A percentile compares a stretch with the other conserved stretches of the same genome.
Evolutionary conservation across 225 moss, liverwort and hornwort genomes (phyloP).

Genomic region (Pseudisothecium myosuroides): DNA sequence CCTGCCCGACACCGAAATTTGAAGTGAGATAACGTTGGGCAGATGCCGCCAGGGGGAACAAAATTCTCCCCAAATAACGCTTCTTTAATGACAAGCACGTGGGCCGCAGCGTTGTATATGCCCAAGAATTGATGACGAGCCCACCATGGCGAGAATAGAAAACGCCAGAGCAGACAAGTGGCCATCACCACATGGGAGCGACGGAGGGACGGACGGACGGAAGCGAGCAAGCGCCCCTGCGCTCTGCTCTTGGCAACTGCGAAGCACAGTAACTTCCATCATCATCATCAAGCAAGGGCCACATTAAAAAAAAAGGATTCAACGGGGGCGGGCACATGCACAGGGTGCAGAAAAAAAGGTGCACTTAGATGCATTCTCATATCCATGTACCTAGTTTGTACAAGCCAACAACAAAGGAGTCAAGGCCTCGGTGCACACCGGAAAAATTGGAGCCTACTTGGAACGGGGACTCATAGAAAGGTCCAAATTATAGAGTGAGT

Average conservation of each 20-base stretch:
- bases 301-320: neutral
- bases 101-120: neutral
- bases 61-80: neutral
- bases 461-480: neutral
- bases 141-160: neutral
- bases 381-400: slow-evolving; percentile 11
- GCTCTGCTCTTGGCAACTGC: neutral
- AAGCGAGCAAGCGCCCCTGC: too few relatives aligned
- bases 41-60: neutral
- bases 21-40: neutral
- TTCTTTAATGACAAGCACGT: neutral
- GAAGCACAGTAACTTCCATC: neutral
- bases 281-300: neutral
- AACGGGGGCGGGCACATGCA: neutral
- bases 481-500: slow-evolving; percentile 27
- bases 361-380: slow-evolving; percentile 4
- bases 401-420: slow-evolving; percentile 8
- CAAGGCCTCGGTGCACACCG: slow-evolving; percentile 23
- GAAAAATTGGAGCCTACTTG: slow-evolving; percentile 18
- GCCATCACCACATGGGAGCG: neutral
- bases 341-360: neutral
- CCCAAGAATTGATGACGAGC: neutral
- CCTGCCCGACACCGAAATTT: neutral
- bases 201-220: too few relatives aligned
- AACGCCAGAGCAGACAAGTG: neutral